Evolutionary conservation across 257 asterid genomes (phyloP), one percentile per base, ranked within the genome.

Genomic region (Nicotiana sylvestris): DNA sequence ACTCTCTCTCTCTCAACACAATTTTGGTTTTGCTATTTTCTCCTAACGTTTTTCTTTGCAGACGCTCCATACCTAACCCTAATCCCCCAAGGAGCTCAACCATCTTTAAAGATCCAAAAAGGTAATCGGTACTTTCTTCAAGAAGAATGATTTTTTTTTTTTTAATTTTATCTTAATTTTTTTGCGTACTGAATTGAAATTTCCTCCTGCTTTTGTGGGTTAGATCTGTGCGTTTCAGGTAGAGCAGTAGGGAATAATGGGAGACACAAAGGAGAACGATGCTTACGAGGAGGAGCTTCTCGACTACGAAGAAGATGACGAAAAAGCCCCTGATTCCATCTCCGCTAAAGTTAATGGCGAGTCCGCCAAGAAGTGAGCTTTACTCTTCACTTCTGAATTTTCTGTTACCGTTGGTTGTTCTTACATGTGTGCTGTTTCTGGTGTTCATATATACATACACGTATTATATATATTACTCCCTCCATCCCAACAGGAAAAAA

Each of bases 201-300:
- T 15, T 46, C 13, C 8, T 57, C 18, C 35, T 15, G 43, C 1
- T 46, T 64, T 9, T 21, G 74, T 46, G 67, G 66, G 66, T 37
- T 51, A 55, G 90, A 85, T 85, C 83, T 81, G 83, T 82, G 55
- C 30, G 33, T 66, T 76, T 62, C 27, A 61, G 80, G 11, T 7
- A 5, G 8, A 39, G 46, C 46, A 51, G 72, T 9, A 79, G 58
- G 53, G 51, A 61, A 76, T 67, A 53, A 95, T 95, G 98, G 95
- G 92, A 43, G 98, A 95, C 21, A 86, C 84, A 2, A 93, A 90
- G 90, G 97, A 95, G 64, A 90, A 80, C 93, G 98, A 95, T 27
- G 93, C 94, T 1, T 95, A 93, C 85, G 98, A 93, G 84, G 98
- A 95, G 85, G 98, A 95, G 95, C 97, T 95, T 81, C 92, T 95